phyloP scores from a whole-genome alignment of 306 rosid genomes.

The Pyrus bretschneideri region DNA sequence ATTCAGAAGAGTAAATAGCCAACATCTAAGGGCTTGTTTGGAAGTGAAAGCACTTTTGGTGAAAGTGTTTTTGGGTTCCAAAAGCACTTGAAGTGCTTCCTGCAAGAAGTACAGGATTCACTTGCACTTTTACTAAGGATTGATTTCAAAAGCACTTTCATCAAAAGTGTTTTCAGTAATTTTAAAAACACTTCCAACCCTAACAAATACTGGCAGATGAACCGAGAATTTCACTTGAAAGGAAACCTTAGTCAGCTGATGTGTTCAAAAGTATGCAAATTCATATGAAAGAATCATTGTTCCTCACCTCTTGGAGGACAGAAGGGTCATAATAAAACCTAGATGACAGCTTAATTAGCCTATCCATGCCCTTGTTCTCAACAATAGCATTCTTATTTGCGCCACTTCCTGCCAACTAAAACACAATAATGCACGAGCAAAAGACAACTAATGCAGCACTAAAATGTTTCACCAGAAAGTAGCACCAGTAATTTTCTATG shows the following conservation, averaged over 20 bases:
- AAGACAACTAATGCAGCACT: not conserved
- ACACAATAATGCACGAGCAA: constrained; percentile 19
- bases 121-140: too few species aligned
- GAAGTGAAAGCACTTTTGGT: too few species aligned
- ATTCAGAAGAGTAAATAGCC: too few species aligned
- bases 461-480: not conserved
- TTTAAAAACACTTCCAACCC: too few species aligned
- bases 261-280: not conserved
- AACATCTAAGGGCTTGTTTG: too few species aligned
- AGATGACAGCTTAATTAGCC: constrained; percentile 64
- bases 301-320: constrained; percentile 81
- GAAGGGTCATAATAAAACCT: constrained; percentile 69
- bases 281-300: constrained; percentile 13
- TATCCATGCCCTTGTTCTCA: constrained; percentile 73
- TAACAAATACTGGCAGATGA: not conserved
- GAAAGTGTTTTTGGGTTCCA: too few species aligned
- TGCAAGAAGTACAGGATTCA: too few species aligned
- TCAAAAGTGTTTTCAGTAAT: too few species aligned
- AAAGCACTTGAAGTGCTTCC: too few species aligned
- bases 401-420: constrained; percentile 93
- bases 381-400: constrained; percentile 64
- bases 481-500: not conserved
- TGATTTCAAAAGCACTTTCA: too few species aligned
- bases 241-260: not conserved
- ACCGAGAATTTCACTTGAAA: not conserved